A percentile compares a stretch with the other conserved stretches of the same genome.
phyloP scores from a whole-genome alignment of 306 rosid species.

The Vicia villosa region DNA sequence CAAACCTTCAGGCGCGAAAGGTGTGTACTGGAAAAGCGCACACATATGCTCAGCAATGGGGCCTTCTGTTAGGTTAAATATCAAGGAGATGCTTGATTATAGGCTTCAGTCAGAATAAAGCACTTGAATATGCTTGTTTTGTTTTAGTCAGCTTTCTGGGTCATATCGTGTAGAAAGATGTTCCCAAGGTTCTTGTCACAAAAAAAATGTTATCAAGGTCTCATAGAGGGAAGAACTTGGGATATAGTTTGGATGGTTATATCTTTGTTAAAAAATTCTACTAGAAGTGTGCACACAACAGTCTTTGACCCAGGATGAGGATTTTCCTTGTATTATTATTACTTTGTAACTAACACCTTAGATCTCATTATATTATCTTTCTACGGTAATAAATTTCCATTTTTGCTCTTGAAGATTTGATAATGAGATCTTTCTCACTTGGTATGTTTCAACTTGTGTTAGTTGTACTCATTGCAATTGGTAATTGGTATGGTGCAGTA shows the following conservation, averaged over 20 bases:
- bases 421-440: not conserved
- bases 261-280: slow-evolving; percentile 38
- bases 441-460: not conserved
- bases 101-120: slow-evolving; percentile 54
- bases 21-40: slow-evolving; percentile 96
- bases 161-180: no score
- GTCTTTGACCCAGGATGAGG: slow-evolving; percentile 53
- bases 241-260: slow-evolving; percentile 29
- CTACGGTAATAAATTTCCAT: slow-evolving; percentile 12
- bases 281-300: slow-evolving; percentile 28
- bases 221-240: slow-evolving; percentile 42
- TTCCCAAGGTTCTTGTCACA: no score
- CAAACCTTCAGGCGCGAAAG: slow-evolving; percentile 93
- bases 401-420: not conserved
- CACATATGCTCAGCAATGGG: slow-evolving; percentile 98
- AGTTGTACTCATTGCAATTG: slow-evolving; percentile 11
- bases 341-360: slow-evolving; percentile 43
- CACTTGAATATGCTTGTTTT: slow-evolving; percentile 60
- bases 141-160: slow-evolving; percentile 41
- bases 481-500: not conserved
- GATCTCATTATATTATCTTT: slow-evolving; percentile 40
- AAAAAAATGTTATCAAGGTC: no score
- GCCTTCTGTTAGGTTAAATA: slow-evolving; percentile 83
- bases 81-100: slow-evolving; percentile 88
- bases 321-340: slow-evolving; percentile 43